These are phyloP conservation scores for Vitis labrusca DNA, from an alignment of 164 flowering plant genomes.

Conservation along the genomic window DNA sequence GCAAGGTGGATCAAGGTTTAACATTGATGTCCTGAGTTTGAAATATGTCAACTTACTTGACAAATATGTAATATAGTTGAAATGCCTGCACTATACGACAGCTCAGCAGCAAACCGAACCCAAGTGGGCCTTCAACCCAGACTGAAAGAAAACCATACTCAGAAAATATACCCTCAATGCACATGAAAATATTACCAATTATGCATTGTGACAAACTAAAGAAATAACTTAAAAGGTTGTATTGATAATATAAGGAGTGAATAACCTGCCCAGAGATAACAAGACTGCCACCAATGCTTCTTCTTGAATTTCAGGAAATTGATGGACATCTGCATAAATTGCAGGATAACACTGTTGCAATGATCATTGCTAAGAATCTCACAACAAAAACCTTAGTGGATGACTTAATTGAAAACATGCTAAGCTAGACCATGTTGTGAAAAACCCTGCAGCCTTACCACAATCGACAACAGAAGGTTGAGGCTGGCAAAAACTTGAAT, in stretches of 20 bases:
- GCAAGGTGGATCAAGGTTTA: background rate
- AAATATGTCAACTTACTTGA: slow-evolving; percentile 51
- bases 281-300: slow-evolving; percentile 72
- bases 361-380: background rate
- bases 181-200: background rate
- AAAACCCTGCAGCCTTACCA: slow-evolving; percentile 42
- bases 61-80: slow-evolving; percentile 72
- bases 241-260: slow-evolving; percentile 3
- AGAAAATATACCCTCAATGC: background rate
- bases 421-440: background rate
- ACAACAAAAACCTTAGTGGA: background rate
- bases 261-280: slow-evolving; percentile 87
- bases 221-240: background rate
- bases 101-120: slow-evolving; percentile 81
- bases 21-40: background rate
- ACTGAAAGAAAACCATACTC: slow-evolving; percentile 40
- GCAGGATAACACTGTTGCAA: background rate
- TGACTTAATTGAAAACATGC: background rate
- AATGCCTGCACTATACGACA: slow-evolving; percentile 77
- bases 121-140: slow-evolving; percentile 85
- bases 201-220: background rate
- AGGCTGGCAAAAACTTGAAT: slow-evolving; percentile 80
- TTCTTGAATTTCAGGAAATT: slow-evolving; percentile 46
- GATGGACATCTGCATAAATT: slow-evolving; percentile 51
- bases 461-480: slow-evolving; percentile 62